phyloP scores from a whole-genome alignment of 2,329 filamentous ascomycete species.

The Claviceps sp. region DNA sequence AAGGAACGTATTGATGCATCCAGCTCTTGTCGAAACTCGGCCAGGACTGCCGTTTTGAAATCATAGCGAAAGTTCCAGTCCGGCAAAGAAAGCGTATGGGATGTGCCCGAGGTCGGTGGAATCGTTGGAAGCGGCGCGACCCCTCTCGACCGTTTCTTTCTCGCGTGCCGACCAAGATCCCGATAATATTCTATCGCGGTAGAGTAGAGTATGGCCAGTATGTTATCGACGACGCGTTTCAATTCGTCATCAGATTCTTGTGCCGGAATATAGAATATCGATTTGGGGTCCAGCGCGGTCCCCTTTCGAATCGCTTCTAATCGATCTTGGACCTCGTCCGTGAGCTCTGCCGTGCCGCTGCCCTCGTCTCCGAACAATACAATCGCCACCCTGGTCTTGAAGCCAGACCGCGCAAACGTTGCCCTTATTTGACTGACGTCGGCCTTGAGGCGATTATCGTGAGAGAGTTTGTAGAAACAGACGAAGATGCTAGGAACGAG shows the following conservation, averaged over 20 bases:
- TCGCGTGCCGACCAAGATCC: conserved; percentile 81
- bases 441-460: conserved; percentile 76
- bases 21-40: conserved; percentile 87
- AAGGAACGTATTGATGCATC: conserved; percentile 77
- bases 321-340: conserved; percentile 55
- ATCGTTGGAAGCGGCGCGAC: conserved; percentile 67
- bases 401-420: conserved; percentile 53
- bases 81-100: conserved; percentile 68
- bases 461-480: conserved; percentile 66
- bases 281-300: conserved; percentile 70
- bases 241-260: conserved; percentile 59
- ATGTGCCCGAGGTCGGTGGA: conserved; percentile 71
- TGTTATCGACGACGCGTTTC: conserved; percentile 56
- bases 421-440: conserved; percentile 71
- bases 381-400: conserved; percentile 65
- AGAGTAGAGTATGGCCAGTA: conserved; percentile 60
- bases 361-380: conserved; percentile 31
- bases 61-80: conserved; percentile 94
- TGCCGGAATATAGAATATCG: conserved; percentile 72
- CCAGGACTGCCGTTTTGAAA: conserved; percentile 81
- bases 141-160: conserved; percentile 75
- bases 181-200: conserved; percentile 80
- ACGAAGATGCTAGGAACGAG: conserved; percentile 69
- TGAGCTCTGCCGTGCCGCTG: conserved; percentile 28
- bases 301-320: conserved; percentile 66